Base-by-base conservation (phyloP, 2,329 filamentous ascomycete species). In the Hirsutella minnesotensis region DNA sequence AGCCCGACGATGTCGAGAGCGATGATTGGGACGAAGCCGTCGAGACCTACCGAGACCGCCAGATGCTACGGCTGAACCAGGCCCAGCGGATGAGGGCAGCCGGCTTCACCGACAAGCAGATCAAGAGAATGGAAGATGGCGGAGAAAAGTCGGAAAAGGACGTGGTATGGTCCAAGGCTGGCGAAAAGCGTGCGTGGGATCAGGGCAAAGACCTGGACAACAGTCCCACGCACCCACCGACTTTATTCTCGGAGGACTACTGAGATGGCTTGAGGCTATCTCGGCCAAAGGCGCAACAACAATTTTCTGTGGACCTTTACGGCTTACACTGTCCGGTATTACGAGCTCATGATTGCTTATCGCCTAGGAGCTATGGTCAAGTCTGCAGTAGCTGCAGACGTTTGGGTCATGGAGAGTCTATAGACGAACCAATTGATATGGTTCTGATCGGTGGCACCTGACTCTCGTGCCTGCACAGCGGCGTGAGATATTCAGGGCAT, bases 21-120 rank as follows among this genome's bases (percentile, higher is more conserved):
- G 79, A 81, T 47, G 78, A 86, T 46, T 95, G 87, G 88, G 83
- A 86, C 37, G 77, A 86, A 52, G 79, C 84, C 1, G 68, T 92
- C 1, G 87, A 94, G 61, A 79, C 81, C 4, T 70, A 86, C 44
- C 75, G 83, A 33, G 87, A 94, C 57, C 78, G 86, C n/a, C 77
- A 86, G 50, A 81, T 80, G 50, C 88, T 84, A 77, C 80, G 78
- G 53, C 72, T 80, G 48, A 77, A 81, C 51, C 86, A 87, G 24
- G 84, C 84, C 7, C 81, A 88, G 41, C 69, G 88, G 45, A 64
- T 95, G 46, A 79, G 79, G 29, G 77, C 76, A 18, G 87, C 86
- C 0, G 89, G 88, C 0, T 94, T 94, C 55, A 78, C 76, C 1
- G 83, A 88, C 15, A 75, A 79, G 4, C 77, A 88, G 53, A 77